Conservation (phyloP, 2,329 filamentous ascomycete species). For the Neopestalotiopsis sp. region DNA sequence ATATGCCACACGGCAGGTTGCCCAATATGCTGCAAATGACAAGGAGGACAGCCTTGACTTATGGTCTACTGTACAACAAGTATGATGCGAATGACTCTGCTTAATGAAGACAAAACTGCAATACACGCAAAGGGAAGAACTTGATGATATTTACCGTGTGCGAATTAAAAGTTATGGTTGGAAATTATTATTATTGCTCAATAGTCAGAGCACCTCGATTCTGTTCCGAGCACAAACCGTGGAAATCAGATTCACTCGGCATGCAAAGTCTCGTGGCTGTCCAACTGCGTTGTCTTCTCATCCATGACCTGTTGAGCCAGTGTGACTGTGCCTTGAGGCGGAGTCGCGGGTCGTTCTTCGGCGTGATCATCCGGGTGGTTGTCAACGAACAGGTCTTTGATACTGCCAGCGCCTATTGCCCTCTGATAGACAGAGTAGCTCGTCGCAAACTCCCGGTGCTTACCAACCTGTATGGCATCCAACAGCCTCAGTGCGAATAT, state of each 20-base stretch:
- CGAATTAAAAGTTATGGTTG: neutral
- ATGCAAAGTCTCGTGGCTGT: slow-evolving; percentile 37
- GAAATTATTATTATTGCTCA: neutral
- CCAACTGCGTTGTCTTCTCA: slow-evolving; percentile 57
- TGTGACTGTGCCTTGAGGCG: slow-evolving; percentile 47
- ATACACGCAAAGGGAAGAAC: too few species aligned
- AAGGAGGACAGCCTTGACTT: too few species aligned
- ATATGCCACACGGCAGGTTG: neutral
- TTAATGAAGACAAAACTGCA: too few species aligned
- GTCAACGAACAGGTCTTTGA: slow-evolving; percentile 54
- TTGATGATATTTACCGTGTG: too few species aligned
- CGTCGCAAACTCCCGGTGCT: slow-evolving; percentile 57
- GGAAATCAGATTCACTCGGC: neutral
- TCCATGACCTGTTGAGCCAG: slow-evolving; percentile 60
- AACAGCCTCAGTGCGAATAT: slow-evolving; percentile 60
- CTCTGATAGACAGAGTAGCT: slow-evolving; percentile 59
- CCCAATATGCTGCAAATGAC: neutral
- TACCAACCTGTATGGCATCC: slow-evolving; percentile 58
- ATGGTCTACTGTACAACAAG: too few species aligned
- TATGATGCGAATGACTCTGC: too few species aligned
- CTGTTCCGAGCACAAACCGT: neutral
- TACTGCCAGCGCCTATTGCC: slow-evolving; percentile 53
- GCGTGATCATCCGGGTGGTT: slow-evolving; percentile 40
- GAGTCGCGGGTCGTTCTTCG: slow-evolving; percentile 27
- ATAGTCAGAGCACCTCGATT: neutral